Evolutionary conservation across 1,284 basidiomycete genomes (phyloP).

Genomic region (Papiliotrema fonsecae): DNA sequence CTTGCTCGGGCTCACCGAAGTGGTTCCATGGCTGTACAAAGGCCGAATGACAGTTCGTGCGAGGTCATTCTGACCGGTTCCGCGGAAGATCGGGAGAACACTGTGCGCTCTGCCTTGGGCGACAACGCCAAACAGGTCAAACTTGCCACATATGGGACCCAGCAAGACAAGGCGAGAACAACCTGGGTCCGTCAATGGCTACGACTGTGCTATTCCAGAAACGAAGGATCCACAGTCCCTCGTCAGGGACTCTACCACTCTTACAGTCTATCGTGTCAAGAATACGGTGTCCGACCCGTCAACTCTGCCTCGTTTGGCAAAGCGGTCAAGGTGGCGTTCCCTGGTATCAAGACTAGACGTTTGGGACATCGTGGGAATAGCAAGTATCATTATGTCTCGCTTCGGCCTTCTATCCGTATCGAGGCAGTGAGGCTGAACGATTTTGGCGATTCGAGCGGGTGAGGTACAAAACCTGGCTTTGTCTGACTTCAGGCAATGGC

Average conservation of each 20-base stretch:
- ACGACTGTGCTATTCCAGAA: slow-evolving; percentile 29
- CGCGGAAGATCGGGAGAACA: slow-evolving; percentile 25
- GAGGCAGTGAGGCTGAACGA: slow-evolving; percentile 86
- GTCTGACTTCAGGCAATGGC: slow-evolving; percentile 15
- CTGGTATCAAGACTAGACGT: slow-evolving; percentile 86
- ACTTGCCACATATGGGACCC: slow-evolving; percentile 12
- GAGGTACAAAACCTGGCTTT: not conserved
- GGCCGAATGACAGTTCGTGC: not conserved
- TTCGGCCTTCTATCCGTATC: slow-evolving; percentile 75
- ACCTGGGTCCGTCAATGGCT: slow-evolving; percentile 42
- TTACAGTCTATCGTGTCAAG: slow-evolving; percentile 73
- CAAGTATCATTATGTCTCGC: slow-evolving; percentile 50
- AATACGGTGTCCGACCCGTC: slow-evolving; percentile 57
- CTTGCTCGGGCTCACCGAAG: slow-evolving; percentile 18
- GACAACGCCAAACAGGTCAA: slow-evolving; percentile 16
- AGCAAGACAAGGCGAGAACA: slow-evolving; percentile 35
- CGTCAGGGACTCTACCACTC: slow-evolving; percentile 89
- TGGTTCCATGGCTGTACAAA: slow-evolving; percentile 9
- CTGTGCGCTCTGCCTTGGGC: slow-evolving; percentile 22
- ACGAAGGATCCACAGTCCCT: slow-evolving; percentile 50
- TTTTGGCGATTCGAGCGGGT: slow-evolving; percentile 57
- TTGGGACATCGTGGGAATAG: slow-evolving; percentile 83
- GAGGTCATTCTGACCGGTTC: slow-evolving; percentile 21
- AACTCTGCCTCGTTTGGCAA: slow-evolving; percentile 92
- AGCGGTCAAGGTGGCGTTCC: slow-evolving; percentile 84